Evolutionary conservation across 1,284 basidiomycete genomes (phyloP), one percentile per base, ranked within the genome.

Genomic region (Microbotryum silenes-acaulis): DNA sequence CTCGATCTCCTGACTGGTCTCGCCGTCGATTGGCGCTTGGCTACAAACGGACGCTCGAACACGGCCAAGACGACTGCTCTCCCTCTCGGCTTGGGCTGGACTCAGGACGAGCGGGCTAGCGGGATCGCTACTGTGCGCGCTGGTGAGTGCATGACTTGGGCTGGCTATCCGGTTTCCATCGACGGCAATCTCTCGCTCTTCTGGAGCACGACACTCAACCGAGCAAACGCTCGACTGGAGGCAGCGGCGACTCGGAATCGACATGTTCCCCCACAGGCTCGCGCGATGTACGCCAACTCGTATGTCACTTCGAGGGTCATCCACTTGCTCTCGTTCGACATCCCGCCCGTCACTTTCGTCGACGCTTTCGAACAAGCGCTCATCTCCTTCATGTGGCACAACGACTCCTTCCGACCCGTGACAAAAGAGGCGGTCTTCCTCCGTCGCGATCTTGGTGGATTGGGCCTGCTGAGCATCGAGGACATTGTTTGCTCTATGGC

Each of bases 41-140:
- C 56, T 18, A 45, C 56, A 7, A 57, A 57, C 23, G 56, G 56
- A 7, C 31, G 49, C 21, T 50, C 51, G 16, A 57, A 57, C 49
- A n/a, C 56, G 3, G 48, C 4, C 37, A 57, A 57, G 31, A 57
- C 49, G 2, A n/a, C 20, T 4, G 49, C 21, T 9, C 6, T 27
- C 10, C 37, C 56, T 16, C 37, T 42, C 37, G 37, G n/a, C 44
- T 51, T 21, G 56, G 56, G 6, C 9, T 20, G 14, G 29, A 4
- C 14, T 31, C 55, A 33, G 7, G 56, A 44, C n/a, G 21, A 37
- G 3, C 23, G 44, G 8, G 33, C 33, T 3, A 3, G 12, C 16
- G 21, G 20, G 6, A 29, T 45, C n/a, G 6, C 6, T 4, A 51
- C 33, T 42, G 37, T 42, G 12, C 37, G 37, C 37, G 3, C 14